Conservation (phyloP, 257 asterid genomes). For the Schizonepeta tenuifolia region DNA sequence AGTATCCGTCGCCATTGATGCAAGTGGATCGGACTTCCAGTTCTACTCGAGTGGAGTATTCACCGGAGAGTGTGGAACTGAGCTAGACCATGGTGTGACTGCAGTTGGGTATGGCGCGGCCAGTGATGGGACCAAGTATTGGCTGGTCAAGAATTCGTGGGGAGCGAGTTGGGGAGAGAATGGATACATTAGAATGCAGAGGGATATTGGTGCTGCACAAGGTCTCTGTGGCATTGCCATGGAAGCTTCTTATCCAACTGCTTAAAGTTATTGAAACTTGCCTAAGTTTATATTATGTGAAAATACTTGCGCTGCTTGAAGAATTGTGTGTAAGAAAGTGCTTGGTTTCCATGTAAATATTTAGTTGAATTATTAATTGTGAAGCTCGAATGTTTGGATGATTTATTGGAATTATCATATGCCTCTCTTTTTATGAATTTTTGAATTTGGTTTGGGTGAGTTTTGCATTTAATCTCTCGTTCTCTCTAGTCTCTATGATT, state of each 20-base stretch:
- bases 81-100: slow-evolving; percentile 48
- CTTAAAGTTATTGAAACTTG: not conserved
- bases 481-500: too few relatives aligned
- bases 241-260: slow-evolving; percentile 22
- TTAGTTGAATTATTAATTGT: not conserved
- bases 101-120: slow-evolving; percentile 44
- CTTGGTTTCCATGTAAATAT: not conserved
- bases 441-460: not conserved
- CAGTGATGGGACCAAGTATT: slow-evolving; percentile 38
- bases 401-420: not conserved
- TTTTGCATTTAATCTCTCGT: not conserved
- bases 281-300: not conserved
- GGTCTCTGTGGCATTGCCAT: slow-evolving; percentile 20
- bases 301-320: not conserved
- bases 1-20: slow-evolving; percentile 44
- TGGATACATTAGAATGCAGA: slow-evolving; percentile 21
- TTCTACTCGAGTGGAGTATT: slow-evolving; percentile 44
- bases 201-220: slow-evolving; percentile 2
- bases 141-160: slow-evolving; percentile 28
- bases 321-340: slow-evolving; percentile 19
- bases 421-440: not conserved
- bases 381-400: not conserved
- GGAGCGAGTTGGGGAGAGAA: slow-evolving; percentile 7
- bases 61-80: slow-evolving; percentile 45
- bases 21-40: slow-evolving; percentile 36